phyloP scores from a whole-genome alignment of 83 land plant genomes.

The Picea abies region DNA sequence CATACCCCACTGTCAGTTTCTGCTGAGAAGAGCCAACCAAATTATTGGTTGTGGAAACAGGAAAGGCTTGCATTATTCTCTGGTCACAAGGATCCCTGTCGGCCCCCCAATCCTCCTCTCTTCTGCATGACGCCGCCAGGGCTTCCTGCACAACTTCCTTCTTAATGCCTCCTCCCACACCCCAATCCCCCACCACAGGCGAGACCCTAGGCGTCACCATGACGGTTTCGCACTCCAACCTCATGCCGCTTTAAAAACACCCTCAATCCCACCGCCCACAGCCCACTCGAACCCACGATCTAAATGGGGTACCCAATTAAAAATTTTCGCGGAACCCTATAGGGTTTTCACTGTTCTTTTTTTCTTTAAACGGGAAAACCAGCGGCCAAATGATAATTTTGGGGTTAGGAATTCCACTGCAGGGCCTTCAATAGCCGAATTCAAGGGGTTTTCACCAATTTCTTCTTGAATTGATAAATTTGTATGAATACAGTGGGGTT shows the following conservation, averaged over 20 bases:
- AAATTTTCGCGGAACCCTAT: too few species aligned
- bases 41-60: neutral
- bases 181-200: conserved; percentile 15
- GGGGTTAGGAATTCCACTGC: too few species aligned
- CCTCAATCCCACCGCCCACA: neutral
- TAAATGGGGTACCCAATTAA: too few species aligned
- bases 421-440: too few species aligned
- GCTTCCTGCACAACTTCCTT: conserved; percentile 12
- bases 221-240: conserved; percentile 6
- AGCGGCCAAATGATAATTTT: too few species aligned
- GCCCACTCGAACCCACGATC: neutral
- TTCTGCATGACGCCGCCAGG: neutral
- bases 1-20: conserved; percentile 67
- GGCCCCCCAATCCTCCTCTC: neutral
- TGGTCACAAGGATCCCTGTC: neutral
- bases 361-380: too few species aligned
- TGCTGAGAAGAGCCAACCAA: conserved; percentile 4
- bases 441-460: too few species aligned
- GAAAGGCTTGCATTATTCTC: conserved; percentile 1
- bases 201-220: conserved; percentile 18
- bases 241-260: neutral
- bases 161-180: conserved; percentile 3
- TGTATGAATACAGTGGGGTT: too few species aligned
- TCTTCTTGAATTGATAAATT: too few species aligned
- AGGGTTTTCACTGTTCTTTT: too few species aligned